Conservation (phyloP, 2,329 filamentous ascomycete species). For the Grosmannia huntii region DNA sequence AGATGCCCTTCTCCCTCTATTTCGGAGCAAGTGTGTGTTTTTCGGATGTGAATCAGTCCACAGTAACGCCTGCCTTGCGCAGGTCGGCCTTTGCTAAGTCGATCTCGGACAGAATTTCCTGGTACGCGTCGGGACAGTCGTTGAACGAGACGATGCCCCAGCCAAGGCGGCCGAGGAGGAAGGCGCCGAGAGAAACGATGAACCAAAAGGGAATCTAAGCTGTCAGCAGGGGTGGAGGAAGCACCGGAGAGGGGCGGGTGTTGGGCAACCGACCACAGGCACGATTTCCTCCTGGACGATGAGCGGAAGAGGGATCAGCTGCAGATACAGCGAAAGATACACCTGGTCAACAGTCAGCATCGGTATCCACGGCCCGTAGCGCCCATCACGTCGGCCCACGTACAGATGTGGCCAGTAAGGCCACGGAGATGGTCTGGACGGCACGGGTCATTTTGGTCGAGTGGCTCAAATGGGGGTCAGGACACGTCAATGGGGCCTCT, state of each 20-base stretch:
- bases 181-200: constrained; percentile 80
- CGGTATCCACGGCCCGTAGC: background rate
- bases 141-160: constrained; percentile 93
- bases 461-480: background rate
- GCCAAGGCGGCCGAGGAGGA: constrained; percentile 83
- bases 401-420: constrained; percentile 80
- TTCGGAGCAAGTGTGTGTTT: too few species aligned
- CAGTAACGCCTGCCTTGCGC: constrained; percentile 60
- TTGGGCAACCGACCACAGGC: constrained; percentile 57
- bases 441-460: constrained; percentile 75
- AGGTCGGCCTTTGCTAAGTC: constrained; percentile 63
- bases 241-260: background rate
- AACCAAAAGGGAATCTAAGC: constrained; percentile 84
- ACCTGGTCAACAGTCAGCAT: constrained; percentile 39
- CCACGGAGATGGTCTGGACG: constrained; percentile 80
- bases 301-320: constrained; percentile 67
- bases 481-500: background rate
- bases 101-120: constrained; percentile 79
- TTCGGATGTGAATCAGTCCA: constrained; percentile 42
- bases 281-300: constrained; percentile 75
- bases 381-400: constrained; percentile 16
- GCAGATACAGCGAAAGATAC: constrained; percentile 76
- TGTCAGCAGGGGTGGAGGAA: background rate
- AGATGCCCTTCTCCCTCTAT: background rate
- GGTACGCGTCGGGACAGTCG: constrained; percentile 82